Conservation (phyloP, 805 yeast species). For the Monosporozyma servazzii region DNA sequence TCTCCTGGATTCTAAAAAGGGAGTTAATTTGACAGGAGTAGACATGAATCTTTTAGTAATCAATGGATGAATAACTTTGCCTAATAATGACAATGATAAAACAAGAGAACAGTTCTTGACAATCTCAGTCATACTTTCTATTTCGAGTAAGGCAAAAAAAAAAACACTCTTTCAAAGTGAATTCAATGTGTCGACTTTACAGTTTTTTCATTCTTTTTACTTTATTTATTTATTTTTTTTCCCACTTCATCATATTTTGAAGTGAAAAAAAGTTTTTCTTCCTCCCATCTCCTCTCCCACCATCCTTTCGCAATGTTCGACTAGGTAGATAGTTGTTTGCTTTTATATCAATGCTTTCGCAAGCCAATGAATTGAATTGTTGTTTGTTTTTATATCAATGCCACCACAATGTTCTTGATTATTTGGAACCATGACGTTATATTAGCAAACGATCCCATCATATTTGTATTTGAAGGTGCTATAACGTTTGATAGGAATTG, state of each 20-base stretch:
- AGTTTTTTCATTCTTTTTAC: too few species aligned
- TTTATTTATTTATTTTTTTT: too few species aligned
- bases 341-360: too few species aligned
- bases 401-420: not conserved
- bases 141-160: not conserved
- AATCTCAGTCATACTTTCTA: not conserved
- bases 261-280: too few species aligned
- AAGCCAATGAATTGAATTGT: too few species aligned
- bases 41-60: not conserved
- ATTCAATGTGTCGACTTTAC: not conserved
- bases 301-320: too few species aligned
- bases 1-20: slow-evolving; percentile 22
- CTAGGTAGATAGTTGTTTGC: too few species aligned
- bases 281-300: too few species aligned
- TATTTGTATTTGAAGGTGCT: not conserved
- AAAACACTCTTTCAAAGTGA: too few species aligned
- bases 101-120: not conserved
- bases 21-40: slow-evolving; percentile 14
- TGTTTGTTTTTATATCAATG: not conserved
- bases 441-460: not conserved
- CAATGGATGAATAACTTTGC: not conserved
- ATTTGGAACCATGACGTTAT: not conserved
- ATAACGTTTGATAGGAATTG: not conserved
- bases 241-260: too few species aligned
- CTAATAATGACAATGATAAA: not conserved